Evolutionary conservation across 2,329 filamentous ascomycete genomes (phyloP), one percentile per base, ranked within the genome.

Genomic region (Penicillium sp.): DNA sequence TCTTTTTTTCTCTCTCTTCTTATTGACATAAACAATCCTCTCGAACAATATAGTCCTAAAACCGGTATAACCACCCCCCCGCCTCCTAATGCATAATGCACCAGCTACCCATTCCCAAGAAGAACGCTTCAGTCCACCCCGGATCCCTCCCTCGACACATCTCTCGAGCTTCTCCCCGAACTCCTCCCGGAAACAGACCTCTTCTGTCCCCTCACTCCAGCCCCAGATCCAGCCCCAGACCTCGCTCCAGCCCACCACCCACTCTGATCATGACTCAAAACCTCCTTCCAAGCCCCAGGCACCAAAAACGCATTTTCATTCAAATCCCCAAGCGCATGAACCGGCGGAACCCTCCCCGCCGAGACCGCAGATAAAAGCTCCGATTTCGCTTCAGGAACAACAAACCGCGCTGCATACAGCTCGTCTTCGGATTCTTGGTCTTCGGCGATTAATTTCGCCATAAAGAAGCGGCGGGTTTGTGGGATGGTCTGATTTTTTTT

Each of bases 401-500:
- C 58, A 46, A 69, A 69, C 9, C 63, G 57, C 13, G 65, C 65
- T 4, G 61, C 64, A 41, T 65, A 63, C 10, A 70, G 57, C 9
- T 64, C 59, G 1, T 64, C 61, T n/a, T 66, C 66, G 6, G 59
- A 47, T 6, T 55, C 43, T 0, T 62, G 58, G 45, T 70, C 63
- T 10, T 64, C 63, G 6, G 67, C 61, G 39, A 74, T 60, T 2
- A 74, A 60, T 39, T 70, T 70, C 7, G 70, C 61, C 26, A 67
- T 54, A 50, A 74, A 72, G 33, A 68, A 66, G 7, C 69, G 66
- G 33, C 71, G 68, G 23, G 69, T 65, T 66, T 74, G 68, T 1
- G 72, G 71, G 45, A 74, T 66, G 38, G 72, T 71, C 70, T 74
- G 36, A 43, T 42, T 42, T 16, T 26, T 21, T 21, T 21, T 21